These are phyloP conservation scores for Starmerella sp. DNA, from an alignment of 805 yeast species.

Conservation along the genomic window DNA sequence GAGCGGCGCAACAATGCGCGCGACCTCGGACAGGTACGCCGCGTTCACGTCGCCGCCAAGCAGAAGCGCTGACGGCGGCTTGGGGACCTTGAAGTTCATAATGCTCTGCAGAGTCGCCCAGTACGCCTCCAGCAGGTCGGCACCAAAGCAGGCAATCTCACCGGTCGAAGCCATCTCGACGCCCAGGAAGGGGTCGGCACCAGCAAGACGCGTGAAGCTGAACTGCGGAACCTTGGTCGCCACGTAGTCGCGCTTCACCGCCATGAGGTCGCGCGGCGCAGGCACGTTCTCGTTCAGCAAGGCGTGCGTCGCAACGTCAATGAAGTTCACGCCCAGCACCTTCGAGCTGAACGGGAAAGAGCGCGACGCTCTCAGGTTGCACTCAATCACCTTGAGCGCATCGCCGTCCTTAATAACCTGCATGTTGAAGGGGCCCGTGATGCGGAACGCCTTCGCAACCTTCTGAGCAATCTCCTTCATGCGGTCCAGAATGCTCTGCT, in stretches of 20 bases:
- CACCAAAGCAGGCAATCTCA: conserved; percentile 95
- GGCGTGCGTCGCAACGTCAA: conserved; percentile 87
- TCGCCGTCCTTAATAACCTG: conserved; percentile 93
- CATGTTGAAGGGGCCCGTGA: conserved; percentile 98
- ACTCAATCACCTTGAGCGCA: conserved; percentile 94
- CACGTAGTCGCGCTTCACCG: conserved; percentile 60
- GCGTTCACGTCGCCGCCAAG: conserved; percentile 87
- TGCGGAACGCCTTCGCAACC: conserved; percentile 88
- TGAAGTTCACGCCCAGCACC: conserved; percentile 88
- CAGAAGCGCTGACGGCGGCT: conserved; percentile 77
- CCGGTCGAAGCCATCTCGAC: conserved; percentile 99
- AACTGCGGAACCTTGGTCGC: conserved; percentile 98
- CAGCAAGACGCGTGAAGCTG: conserved; percentile 95
- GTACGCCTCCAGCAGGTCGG: conserved; percentile 76
- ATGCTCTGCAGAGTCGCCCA: conserved; percentile 96
- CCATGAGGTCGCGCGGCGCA: conserved; percentile 83
- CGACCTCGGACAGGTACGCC: conserved; percentile 63
- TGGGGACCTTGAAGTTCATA: conserved; percentile 91
- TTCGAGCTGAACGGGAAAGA: conserved; percentile 98
- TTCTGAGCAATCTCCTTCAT: conserved; percentile 82
- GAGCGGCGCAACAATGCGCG: conserved; percentile 51
- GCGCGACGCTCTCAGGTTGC: conserved; percentile 96
- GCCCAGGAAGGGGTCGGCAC: conserved; percentile 98
- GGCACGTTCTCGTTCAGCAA: conserved; percentile 56
- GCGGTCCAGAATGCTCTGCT: conserved; percentile 53